phyloP scores from a whole-genome alignment of 2,329 filamentous ascomycete genomes.

The Aspergillus fischeri region DNA sequence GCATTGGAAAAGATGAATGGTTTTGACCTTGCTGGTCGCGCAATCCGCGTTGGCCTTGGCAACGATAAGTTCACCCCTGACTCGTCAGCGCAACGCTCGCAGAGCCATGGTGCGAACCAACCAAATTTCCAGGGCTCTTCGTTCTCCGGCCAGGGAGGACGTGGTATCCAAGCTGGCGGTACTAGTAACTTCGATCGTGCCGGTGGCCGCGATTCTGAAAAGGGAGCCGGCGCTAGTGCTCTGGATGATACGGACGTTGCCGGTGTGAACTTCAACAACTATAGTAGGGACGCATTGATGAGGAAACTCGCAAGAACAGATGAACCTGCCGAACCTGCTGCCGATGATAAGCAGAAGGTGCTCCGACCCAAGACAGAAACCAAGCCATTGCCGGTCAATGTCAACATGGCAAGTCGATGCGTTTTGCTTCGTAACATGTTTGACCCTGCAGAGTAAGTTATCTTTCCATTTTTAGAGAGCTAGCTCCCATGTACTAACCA shows the following conservation, averaged over 20 bases:
- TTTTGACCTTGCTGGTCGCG: constrained; percentile 94
- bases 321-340: constrained; percentile 59
- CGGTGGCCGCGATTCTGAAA: constrained; percentile 82
- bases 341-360: constrained; percentile 66
- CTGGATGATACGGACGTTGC: constrained; percentile 96
- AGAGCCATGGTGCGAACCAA: constrained; percentile 64
- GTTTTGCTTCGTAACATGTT: constrained; percentile 96
- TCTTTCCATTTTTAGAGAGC: neutral
- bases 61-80: constrained; percentile 99
- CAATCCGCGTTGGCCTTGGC: constrained; percentile 96
- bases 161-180: constrained; percentile 75
- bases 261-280: constrained; percentile 99
- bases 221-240: constrained; percentile 83
- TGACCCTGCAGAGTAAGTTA: constrained; percentile 78
- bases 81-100: constrained; percentile 90
- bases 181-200: constrained; percentile 80
- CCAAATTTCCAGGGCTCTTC: constrained; percentile 79
- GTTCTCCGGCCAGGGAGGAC: constrained; percentile 85
- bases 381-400: constrained; percentile 75
- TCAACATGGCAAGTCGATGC: constrained; percentile 89
- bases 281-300: constrained; percentile 98
- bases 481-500: constrained; percentile 30
- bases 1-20: constrained; percentile 99
- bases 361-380: constrained; percentile 74
- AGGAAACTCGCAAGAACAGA: constrained; percentile 95